Evolutionary conservation across 306 rosid species (phyloP).

Genomic region (Citrullus colocynthis): DNA sequence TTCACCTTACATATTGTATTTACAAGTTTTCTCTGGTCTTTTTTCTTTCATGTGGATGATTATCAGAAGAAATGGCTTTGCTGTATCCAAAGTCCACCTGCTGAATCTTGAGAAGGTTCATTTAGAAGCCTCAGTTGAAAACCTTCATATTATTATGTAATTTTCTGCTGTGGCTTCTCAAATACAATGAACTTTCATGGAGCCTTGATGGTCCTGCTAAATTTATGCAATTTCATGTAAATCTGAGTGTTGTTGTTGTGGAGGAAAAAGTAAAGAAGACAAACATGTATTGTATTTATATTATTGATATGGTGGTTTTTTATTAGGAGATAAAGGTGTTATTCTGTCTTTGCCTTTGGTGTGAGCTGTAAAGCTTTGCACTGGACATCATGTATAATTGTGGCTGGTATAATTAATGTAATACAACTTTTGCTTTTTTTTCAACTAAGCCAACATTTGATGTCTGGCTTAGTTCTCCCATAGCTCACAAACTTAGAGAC

Average conservation of each 20-base stretch:
- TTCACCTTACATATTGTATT: neutral
- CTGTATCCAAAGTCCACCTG: conserved; percentile 7
- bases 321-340: conserved; percentile 5
- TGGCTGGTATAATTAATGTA: conserved; percentile 9
- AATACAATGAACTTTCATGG: conserved; percentile 1
- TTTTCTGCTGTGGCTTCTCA: conserved; percentile 6
- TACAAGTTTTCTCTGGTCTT: neutral
- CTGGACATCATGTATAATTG: conserved; percentile 6
- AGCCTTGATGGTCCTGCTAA: conserved; percentile 7
- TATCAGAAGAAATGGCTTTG: conserved; percentile 14
- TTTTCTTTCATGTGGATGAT: neutral
- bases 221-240: conserved; percentile 10
- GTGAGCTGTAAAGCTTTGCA: conserved; percentile 13
- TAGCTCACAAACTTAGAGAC: neutral
- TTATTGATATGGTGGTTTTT: conserved; percentile 8
- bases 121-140: conserved; percentile 1
- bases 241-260: conserved; percentile 8
- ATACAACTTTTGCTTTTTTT: conserved; percentile 2
- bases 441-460: neutral
- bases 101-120: conserved; percentile 11
- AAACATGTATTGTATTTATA: conserved; percentile 11
- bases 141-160: neutral
- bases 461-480: neutral
- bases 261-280: neutral
- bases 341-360: conserved; percentile 1